phyloP scores from a whole-genome alignment of 2,329 filamentous ascomycete species.

The Aspergillus transmontanensis region DNA sequence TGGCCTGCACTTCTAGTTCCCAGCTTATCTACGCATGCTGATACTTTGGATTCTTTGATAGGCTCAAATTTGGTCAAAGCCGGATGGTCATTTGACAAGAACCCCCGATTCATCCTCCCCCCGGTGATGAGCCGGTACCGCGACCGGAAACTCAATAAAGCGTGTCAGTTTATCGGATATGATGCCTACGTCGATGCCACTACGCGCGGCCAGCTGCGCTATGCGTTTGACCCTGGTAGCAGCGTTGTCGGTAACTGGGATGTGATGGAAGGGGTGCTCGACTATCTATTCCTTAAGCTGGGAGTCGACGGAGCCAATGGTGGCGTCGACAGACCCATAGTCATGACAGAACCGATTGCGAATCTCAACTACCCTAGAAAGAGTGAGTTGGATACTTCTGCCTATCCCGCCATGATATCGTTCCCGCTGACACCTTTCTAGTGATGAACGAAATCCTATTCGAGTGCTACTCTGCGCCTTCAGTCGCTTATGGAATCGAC shows the following conservation, averaged over 20 bases:
- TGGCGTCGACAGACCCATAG: conserved; percentile 78
- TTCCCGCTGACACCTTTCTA: conserved; percentile 42
- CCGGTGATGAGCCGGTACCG: conserved; percentile 94
- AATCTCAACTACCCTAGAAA: conserved; percentile 87
- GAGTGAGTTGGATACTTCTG: conserved; percentile 58
- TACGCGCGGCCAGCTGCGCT: conserved; percentile 84
- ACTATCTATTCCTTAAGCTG: conserved; percentile 93
- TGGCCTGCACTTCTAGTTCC: not conserved
- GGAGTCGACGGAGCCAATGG: conserved; percentile 76
- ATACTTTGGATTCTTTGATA: conserved; percentile 40
- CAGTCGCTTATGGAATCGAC: conserved; percentile 91
- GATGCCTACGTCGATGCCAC: conserved; percentile 96
- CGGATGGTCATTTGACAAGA: conserved; percentile 90
- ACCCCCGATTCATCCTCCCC: conserved; percentile 77
- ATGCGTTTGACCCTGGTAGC: conserved; percentile 86
- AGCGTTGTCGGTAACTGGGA: conserved; percentile 98
- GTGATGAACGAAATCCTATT: conserved; percentile 98
- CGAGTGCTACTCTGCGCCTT: conserved; percentile 90
- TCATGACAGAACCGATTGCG: conserved; percentile 94
- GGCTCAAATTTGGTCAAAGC: conserved; percentile 87
- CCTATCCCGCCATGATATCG: not conserved
- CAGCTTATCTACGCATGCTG: not conserved
- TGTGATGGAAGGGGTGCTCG: conserved; percentile 89
- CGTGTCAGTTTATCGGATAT: conserved; percentile 86
- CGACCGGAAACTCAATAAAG: conserved; percentile 89